phyloP scores from a whole-genome alignment of 768 basidiomycete species.

The Lentinula edodes region DNA sequence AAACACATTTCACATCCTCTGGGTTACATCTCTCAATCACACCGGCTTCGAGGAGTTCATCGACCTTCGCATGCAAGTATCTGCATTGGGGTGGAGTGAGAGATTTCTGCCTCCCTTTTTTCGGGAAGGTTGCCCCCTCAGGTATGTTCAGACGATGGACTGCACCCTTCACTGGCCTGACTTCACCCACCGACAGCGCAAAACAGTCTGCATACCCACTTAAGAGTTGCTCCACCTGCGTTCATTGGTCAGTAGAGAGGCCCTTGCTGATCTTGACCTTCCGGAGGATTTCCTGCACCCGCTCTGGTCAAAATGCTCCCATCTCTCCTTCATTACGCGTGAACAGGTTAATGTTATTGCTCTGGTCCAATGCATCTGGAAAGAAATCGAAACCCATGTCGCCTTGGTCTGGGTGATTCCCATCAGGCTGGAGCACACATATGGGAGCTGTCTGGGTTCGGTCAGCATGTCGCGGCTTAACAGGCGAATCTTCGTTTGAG shows the following conservation, averaged over 20 bases:
- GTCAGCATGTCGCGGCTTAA: no score
- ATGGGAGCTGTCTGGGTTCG: no score
- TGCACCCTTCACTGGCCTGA: slow-evolving; percentile 11
- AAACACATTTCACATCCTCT: slow-evolving; percentile 27
- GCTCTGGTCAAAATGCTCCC: no score
- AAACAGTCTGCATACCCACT: slow-evolving; percentile 31
- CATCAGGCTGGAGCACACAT: no score
- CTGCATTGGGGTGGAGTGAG: slow-evolving; percentile 24
- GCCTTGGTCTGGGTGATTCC: no score
- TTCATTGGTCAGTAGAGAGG: slow-evolving; percentile 11
- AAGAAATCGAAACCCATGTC: no score
- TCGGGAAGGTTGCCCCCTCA: slow-evolving; percentile 19
- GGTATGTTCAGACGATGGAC: slow-evolving; percentile 28
- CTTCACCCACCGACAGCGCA: slow-evolving; percentile 15
- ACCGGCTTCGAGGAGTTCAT: slow-evolving; percentile 26
- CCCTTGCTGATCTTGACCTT: not conserved
- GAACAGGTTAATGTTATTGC: no score
- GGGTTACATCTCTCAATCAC: slow-evolving; percentile 24
- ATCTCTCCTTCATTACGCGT: no score
- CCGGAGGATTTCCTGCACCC: no score
- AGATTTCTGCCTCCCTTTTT: slow-evolving; percentile 24
- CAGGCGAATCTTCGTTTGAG: no score
- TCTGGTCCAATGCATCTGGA: no score
- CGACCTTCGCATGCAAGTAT: slow-evolving; percentile 23
- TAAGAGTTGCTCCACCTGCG: slow-evolving; percentile 2